A percentile compares a stretch with the other conserved stretches of the same genome.
Evolutionary conservation across 805 yeast species (phyloP).

Genomic region (Scheffersomyces stipitis): DNA sequence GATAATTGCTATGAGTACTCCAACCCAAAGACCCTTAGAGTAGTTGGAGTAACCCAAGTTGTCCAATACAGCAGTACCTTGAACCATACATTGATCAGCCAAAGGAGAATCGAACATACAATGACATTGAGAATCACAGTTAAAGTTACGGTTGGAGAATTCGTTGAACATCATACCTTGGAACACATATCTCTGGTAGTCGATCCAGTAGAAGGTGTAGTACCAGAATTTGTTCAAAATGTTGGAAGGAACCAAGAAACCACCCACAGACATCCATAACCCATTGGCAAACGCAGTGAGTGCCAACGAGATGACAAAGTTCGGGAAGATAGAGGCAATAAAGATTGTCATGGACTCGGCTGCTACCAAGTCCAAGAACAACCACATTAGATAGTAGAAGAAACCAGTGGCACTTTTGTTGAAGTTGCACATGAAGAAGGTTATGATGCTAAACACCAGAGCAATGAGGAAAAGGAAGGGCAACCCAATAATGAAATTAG

Average conservation of each 20-base stretch:
- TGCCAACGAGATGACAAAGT: slow-evolving; percentile 39
- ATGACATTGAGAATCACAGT: slow-evolving; percentile 32
- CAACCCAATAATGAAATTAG: slow-evolving; percentile 36
- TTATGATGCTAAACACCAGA: slow-evolving; percentile 29
- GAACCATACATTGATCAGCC: slow-evolving; percentile 27
- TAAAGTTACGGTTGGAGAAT: slow-evolving; percentile 23
- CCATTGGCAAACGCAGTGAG: slow-evolving; percentile 42
- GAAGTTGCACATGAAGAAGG: slow-evolving; percentile 36
- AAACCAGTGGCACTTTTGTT: slow-evolving; percentile 27
- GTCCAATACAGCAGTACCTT: slow-evolving; percentile 32
- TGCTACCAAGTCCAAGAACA: slow-evolving; percentile 38
- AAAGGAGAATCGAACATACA: slow-evolving; percentile 33
- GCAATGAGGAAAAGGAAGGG: slow-evolving; percentile 36
- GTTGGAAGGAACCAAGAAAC: slow-evolving; percentile 35
- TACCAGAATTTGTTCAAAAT: slow-evolving; percentile 39
- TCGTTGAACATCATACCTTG: slow-evolving; percentile 46
- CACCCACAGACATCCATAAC: slow-evolving; percentile 45
- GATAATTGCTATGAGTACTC: slow-evolving; percentile 30
- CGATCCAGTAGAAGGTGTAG: slow-evolving; percentile 40
- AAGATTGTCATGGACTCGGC: slow-evolving; percentile 42
- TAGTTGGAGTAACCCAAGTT: slow-evolving; percentile 27
- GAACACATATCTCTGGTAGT: slow-evolving; percentile 42
- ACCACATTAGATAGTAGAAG: slow-evolving; percentile 35
- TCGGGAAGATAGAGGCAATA: slow-evolving; percentile 31
- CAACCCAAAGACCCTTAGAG: slow-evolving; percentile 35